Evolutionary conservation across 1,139 yeast genomes (phyloP).

Genomic region (Suhomyces anneliseae): DNA sequence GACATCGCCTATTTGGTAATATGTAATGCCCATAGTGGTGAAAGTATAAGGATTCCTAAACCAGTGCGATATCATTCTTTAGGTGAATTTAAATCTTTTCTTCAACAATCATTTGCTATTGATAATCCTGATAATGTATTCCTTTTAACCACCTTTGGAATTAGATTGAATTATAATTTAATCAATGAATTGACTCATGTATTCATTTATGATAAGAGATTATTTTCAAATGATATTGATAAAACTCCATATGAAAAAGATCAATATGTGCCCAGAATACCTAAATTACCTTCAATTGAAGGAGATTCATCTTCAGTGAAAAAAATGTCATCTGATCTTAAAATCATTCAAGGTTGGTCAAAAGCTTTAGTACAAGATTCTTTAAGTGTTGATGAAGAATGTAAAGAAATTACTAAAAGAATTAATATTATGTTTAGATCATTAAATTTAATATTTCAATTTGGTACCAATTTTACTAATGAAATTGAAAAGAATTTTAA

Average conservation of each 20-base stretch:
- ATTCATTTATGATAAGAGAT: slow-evolving; percentile 59
- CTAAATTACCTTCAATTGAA: slow-evolving; percentile 10
- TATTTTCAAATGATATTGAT: slow-evolving; percentile 31
- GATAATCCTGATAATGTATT: slow-evolving; percentile 46
- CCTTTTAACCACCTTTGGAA: slow-evolving; percentile 65
- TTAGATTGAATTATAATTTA: slow-evolving; percentile 54
- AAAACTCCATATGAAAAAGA: not conserved
- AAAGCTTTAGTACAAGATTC: slow-evolving; percentile 24
- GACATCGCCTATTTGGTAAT: slow-evolving; percentile 30
- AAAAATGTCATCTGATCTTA: slow-evolving; percentile 24
- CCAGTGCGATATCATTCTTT: slow-evolving; percentile 43
- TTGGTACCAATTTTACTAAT: slow-evolving; percentile 51
- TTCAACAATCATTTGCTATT: slow-evolving; percentile 17
- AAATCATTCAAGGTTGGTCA: slow-evolving; percentile 31
- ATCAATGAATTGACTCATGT: slow-evolving; percentile 50
- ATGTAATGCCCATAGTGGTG: slow-evolving; percentile 45
- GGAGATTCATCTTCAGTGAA: slow-evolving; percentile 9
- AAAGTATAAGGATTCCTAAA: slow-evolving; percentile 35
- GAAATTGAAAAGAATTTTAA: slow-evolving; percentile 55
- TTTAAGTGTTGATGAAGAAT: slow-evolving; percentile 19
- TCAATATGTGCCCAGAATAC: slow-evolving; percentile 6
- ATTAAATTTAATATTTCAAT: slow-evolving; percentile 57
- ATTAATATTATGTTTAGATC: slow-evolving; percentile 50
- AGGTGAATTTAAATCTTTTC: slow-evolving; percentile 19
- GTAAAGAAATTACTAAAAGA: slow-evolving; percentile 23